Evolutionary conservation across 345 rosid genomes (phyloP), one percentile per base, ranked within the genome.

Genomic region (Aquilaria sinensis): DNA sequence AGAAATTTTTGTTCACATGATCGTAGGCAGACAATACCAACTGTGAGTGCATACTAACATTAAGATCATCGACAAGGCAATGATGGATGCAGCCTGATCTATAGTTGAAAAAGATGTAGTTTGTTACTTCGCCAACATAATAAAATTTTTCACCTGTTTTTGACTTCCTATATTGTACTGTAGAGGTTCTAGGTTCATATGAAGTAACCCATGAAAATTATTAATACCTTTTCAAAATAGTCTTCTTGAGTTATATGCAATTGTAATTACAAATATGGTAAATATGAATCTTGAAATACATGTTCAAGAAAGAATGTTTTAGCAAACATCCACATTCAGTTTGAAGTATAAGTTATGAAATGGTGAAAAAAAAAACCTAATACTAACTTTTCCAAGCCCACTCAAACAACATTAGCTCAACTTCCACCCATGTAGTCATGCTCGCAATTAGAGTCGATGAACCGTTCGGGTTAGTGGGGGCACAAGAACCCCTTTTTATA

Each of bases 241-340:
- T 94, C 95, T 60, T 95, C 97, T 82, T 94, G 99, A n/a, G 96
- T 90, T 56, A 94, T 86, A 75, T 76, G 99, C 47, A 94, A 90
- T 93, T 89, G 57, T 10, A 69, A 37, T 6, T 4, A 37, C 7
- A 37, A 37, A 37, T 37, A 23, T 37, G 3, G 43, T 37, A 9
- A 37, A 37, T 37, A 37, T 37, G 43, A 37, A 9, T 9, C 43
- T 37, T 37, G 7, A 37, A 37, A 37, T 37, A 9, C 8, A 37
- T 2, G 43, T 37, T 37, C 23, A 37, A 9, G 43, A 5, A 9
- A 37, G 5, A 9, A 37, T 37, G 43, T 37, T 37, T 56, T 31
- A 23, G 10, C 58, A 57, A 1, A 57, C 10, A 23, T 23, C 23
- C 23, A 23, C 23, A 23, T 23, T 23, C 23, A 23, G 23, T 23